Percentiles rank a stretch among this genome's conserved stretches.
Evolutionary conservation across 768 basidiomycete species (phyloP).

Genomic region (Suillus plorans): DNA sequence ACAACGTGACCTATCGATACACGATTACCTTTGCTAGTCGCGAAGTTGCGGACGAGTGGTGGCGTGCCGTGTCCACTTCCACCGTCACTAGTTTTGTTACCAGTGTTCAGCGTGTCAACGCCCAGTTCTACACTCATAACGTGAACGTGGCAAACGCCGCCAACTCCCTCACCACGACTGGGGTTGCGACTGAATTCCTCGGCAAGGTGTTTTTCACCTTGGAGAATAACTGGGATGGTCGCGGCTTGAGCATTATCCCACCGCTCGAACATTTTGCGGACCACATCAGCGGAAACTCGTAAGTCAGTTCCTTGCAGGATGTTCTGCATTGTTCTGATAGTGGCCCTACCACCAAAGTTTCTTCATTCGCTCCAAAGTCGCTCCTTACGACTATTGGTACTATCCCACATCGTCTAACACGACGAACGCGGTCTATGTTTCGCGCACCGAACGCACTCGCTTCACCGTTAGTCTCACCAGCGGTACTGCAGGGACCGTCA

Average conservation of each 20-base stretch:
- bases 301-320: background rate
- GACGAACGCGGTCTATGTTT: no score
- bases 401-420: no score
- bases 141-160: no score
- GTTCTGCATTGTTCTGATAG: background rate
- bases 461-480: no score
- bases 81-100: background rate
- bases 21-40: slow-evolving; percentile 21
- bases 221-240: background rate
- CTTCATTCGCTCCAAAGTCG: no score
- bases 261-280: background rate
- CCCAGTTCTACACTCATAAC: background rate
- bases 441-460: no score
- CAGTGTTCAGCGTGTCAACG: background rate
- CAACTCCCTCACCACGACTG: background rate
- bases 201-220: background rate
- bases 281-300: background rate
- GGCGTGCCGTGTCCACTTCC: slow-evolving; percentile 18
- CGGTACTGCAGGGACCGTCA: no score
- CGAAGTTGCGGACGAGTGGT: slow-evolving; percentile 27
- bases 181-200: background rate
- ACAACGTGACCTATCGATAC: slow-evolving; percentile 9
- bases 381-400: no score
- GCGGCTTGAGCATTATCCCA: background rate
- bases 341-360: no score